phyloP scores from a whole-genome alignment of 768 basidiomycete genomes.

The Lactarius hatsudake region DNA sequence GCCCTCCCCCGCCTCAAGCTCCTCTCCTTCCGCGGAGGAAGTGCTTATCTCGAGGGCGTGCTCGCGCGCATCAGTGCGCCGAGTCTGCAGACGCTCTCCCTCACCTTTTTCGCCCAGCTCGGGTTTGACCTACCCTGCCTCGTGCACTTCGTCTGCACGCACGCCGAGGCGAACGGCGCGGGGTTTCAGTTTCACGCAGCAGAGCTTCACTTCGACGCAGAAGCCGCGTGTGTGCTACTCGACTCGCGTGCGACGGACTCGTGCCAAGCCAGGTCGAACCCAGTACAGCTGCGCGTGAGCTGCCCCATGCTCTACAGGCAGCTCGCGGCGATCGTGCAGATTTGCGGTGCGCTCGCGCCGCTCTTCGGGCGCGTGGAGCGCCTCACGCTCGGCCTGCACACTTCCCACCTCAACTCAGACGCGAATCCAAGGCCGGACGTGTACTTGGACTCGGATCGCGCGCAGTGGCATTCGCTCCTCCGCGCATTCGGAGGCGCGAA shows the following conservation, averaged over 20 bases:
- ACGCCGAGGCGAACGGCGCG: no score
- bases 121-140: background rate
- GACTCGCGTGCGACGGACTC: no score
- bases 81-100: background rate
- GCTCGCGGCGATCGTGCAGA: background rate
- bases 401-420: no score
- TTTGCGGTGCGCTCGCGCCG: slow-evolving; percentile 2
- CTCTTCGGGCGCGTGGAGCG: background rate
- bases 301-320: background rate
- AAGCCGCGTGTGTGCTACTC: no score
- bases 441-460: background rate
- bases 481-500: background rate
- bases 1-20: background rate
- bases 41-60: slow-evolving; percentile 3
- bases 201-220: no score
- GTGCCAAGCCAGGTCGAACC: background rate
- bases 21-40: slow-evolving; percentile 2
- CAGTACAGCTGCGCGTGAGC: background rate
- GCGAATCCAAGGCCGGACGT: no score
- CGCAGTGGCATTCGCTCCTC: background rate
- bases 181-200: no score
- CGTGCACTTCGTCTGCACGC: no score
- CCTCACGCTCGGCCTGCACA: slow-evolving; percentile 6
- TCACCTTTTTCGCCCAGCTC: slow-evolving; percentile 12
- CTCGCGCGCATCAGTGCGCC: background rate